Evolutionary conservation across 2,329 filamentous ascomycete genomes (phyloP).

Genomic region (Aspergillus thermomutatus): DNA sequence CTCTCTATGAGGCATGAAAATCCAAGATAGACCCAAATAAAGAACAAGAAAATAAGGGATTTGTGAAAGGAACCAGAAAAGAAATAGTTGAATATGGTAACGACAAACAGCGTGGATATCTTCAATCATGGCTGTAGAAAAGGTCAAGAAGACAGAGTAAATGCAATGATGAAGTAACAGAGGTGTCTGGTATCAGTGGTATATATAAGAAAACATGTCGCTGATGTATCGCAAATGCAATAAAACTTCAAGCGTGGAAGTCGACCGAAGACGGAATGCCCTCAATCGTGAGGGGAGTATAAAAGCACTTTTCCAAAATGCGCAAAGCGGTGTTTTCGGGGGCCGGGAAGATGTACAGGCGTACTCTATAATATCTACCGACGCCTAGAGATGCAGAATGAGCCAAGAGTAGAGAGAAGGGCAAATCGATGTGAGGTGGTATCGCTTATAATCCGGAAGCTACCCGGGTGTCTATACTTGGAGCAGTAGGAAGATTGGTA

Average conservation of each 20-base stretch:
- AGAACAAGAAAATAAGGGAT: not conserved
- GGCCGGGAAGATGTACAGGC: not conserved
- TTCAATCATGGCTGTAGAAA: not conserved
- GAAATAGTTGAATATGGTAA: not conserved
- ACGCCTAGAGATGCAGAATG: not conserved
- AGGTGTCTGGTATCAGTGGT: not conserved
- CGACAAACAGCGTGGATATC: not conserved
- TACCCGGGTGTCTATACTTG: not conserved
- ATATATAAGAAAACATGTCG: not conserved
- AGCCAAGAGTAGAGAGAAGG: not conserved
- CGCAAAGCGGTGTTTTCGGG: not conserved
- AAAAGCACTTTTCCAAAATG: not conserved
- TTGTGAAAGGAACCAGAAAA: not conserved
- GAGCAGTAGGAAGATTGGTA: not conserved
- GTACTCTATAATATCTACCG: not conserved
- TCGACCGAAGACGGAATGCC: not conserved
- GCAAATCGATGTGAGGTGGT: not conserved
- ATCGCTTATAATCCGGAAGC: not conserved
- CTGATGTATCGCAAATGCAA: not conserved
- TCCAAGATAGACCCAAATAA: not conserved
- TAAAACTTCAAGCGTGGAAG: not conserved
- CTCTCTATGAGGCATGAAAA: not conserved
- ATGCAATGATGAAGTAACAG: not conserved
- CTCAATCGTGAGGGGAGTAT: not conserved
- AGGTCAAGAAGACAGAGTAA: not conserved